Evolutionary conservation across 2,329 filamentous ascomycete genomes (phyloP).

Genomic region (Amauroascus verrucosus): DNA sequence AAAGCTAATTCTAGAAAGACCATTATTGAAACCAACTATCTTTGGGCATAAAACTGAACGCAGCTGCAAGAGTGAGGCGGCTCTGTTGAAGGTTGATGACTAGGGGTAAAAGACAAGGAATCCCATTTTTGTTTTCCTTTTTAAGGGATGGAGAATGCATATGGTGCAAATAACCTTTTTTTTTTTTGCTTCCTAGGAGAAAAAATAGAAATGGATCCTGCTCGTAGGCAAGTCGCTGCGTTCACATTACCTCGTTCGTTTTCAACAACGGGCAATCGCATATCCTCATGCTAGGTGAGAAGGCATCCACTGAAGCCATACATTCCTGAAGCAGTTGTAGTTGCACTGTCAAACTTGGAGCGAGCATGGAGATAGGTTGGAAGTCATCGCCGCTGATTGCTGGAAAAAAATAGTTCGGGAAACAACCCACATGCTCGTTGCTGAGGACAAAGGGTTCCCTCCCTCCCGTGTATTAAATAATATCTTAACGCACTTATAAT

Average conservation of each 20-base stretch:
- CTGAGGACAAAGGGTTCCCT: not conserved
- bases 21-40: constrained; percentile 1
- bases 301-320: constrained; percentile 11
- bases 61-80: constrained; percentile 11
- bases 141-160: not conserved
- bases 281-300: constrained; percentile 8
- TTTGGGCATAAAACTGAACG: constrained; percentile 4
- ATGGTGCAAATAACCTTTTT: constrained; percentile 1
- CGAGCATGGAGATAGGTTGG: constrained; percentile 6
- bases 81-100: not conserved
- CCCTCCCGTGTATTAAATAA: not conserved
- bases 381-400: constrained; percentile 6
- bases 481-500: not conserved
- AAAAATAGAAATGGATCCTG: not conserved
- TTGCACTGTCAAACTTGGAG: constrained; percentile 14
- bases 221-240: constrained; percentile 7
- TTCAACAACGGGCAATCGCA: constrained; percentile 14
- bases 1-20: not conserved
- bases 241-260: constrained; percentile 1
- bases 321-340: constrained; percentile 11
- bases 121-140: not conserved
- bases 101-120: not conserved
- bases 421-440: constrained; percentile 4
- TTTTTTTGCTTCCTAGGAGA: not conserved
- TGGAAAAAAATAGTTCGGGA: not conserved